These are phyloP conservation scores for Dipodascopsis uninucleata DNA, from an alignment of 805 yeast species.

Conservation along the genomic window DNA sequence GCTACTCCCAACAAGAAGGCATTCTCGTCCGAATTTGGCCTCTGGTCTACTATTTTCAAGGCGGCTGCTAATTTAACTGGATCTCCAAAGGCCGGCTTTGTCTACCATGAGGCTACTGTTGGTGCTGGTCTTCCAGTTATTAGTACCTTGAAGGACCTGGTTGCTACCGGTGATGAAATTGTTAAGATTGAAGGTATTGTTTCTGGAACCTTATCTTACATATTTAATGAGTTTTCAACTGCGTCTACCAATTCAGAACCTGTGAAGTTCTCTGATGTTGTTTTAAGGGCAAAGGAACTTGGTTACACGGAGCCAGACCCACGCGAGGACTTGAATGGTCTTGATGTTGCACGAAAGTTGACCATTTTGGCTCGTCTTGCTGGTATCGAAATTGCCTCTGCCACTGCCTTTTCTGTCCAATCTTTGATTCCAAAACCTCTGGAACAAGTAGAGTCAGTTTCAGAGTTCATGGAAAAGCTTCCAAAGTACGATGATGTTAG, in stretches of 20 bases:
- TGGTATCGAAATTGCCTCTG: slow-evolving; percentile 79
- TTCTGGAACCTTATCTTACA: slow-evolving; percentile 92
- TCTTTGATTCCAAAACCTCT: slow-evolving; percentile 86
- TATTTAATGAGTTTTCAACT: slow-evolving; percentile 82
- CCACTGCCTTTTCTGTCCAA: slow-evolving; percentile 90
- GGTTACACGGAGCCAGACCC: slow-evolving; percentile 99
- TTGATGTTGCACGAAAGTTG: slow-evolving; percentile 97
- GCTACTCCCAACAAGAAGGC: slow-evolving; percentile 99
- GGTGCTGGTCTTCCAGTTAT: slow-evolving; percentile 98
- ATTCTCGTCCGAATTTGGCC: slow-evolving; percentile 67
- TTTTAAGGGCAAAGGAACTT: slow-evolving; percentile 76
- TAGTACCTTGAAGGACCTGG: slow-evolving; percentile 80
- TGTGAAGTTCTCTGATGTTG: slow-evolving; percentile 84
- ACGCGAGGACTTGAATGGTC: slow-evolving; percentile 95
- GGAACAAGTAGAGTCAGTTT: slow-evolving; percentile 53
- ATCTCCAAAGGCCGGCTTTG: slow-evolving; percentile 55
- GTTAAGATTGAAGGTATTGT: slow-evolving; percentile 92
- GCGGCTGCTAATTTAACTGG: slow-evolving; percentile 40
- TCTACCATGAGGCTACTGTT: slow-evolving; percentile 96
- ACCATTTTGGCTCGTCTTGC: slow-evolving; percentile 92
- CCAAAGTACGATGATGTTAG: slow-evolving; percentile 81
- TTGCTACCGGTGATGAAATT: slow-evolving; percentile 89
- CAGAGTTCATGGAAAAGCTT: slow-evolving; percentile 61
- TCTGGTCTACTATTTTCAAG: slow-evolving; percentile 74
- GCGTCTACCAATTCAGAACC: slow-evolving; percentile 52